Conservation (phyloP, 352 stramenopile genomes). For the Pythium sukuiense region DNA sequence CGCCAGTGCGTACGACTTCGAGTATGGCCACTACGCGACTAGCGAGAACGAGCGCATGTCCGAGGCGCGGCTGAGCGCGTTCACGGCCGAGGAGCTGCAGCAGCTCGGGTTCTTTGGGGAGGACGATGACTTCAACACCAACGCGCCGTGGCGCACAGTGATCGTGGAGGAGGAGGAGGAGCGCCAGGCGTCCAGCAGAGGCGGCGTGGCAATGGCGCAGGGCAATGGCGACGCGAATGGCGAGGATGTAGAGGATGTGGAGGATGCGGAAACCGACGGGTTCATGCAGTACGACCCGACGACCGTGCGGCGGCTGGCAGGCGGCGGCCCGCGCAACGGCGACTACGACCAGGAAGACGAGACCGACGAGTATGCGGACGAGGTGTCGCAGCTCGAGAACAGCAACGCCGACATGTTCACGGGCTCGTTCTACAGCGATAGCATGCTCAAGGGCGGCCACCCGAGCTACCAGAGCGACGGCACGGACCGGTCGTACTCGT, state of each 20-base stretch:
- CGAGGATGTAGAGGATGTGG: slow-evolving; percentile 37
- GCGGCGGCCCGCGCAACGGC: not conserved
- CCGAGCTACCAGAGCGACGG: slow-evolving; percentile 54
- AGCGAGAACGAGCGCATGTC: slow-evolving; percentile 7
- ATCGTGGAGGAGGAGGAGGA: slow-evolving; percentile 23
- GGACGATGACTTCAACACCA: not conserved
- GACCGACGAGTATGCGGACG: slow-evolving; percentile 29
- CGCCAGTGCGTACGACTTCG: not conserved
- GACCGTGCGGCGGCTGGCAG: slow-evolving; percentile 10
- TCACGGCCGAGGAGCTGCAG: slow-evolving; percentile 22
- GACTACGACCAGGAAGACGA: slow-evolving; percentile 25
- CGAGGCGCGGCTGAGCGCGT: slow-evolving; percentile 24
- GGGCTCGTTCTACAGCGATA: slow-evolving; percentile 26
- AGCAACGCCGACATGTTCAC: slow-evolving; percentile 35
- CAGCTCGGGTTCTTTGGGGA: slow-evolving; percentile 18
- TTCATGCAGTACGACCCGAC: slow-evolving; percentile 16
- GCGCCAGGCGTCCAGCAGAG: not conserved
- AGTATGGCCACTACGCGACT: not conserved
- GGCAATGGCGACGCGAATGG: not conserved
- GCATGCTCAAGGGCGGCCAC: slow-evolving; percentile 30
- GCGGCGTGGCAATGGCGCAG: slow-evolving; percentile 18
- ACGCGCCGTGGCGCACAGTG: slow-evolving; percentile 18
- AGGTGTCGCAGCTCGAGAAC: slow-evolving; percentile 32
- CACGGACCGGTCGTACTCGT: slow-evolving; percentile 68
- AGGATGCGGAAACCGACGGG: slow-evolving; percentile 20